A percentile compares a stretch with the other conserved stretches of the same genome.
Conservation (phyloP, 768 basidiomycete species). For the Neoboletus magnificus region DNA sequence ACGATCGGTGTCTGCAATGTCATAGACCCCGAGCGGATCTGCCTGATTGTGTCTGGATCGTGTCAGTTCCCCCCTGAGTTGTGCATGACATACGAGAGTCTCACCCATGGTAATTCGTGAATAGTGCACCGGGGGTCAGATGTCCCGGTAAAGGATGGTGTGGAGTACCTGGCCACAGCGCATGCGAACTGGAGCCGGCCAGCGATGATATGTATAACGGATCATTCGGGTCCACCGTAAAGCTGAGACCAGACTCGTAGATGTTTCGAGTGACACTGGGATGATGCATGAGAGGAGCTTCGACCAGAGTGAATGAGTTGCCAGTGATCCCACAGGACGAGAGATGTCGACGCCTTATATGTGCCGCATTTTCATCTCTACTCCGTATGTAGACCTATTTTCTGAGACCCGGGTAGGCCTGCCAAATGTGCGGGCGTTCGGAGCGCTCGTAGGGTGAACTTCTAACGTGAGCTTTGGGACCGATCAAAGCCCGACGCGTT, state of each 20-base stretch:
- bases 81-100: neutral
- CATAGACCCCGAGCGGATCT: neutral
- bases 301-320: neutral
- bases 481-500: neutral
- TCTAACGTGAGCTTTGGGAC: neutral
- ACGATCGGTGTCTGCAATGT: neutral
- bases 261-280: neutral
- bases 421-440: too few species aligned
- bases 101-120: neutral
- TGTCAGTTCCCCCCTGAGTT: neutral
- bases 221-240: neutral
- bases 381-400: too few species aligned
- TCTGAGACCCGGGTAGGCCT: neutral
- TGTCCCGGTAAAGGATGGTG: neutral
- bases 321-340: too few species aligned
- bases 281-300: neutral
- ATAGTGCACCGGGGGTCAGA: neutral
- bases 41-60: neutral
- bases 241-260: neutral
- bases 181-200: neutral
- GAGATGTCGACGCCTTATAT: neutral
- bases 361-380: too few species aligned
- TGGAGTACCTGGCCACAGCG: neutral
- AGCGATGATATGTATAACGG: accelerated
- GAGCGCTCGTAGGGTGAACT: too few species aligned